phyloP scores from a whole-genome alignment of 805 yeast species.

The Martiniozyma abietophila region DNA sequence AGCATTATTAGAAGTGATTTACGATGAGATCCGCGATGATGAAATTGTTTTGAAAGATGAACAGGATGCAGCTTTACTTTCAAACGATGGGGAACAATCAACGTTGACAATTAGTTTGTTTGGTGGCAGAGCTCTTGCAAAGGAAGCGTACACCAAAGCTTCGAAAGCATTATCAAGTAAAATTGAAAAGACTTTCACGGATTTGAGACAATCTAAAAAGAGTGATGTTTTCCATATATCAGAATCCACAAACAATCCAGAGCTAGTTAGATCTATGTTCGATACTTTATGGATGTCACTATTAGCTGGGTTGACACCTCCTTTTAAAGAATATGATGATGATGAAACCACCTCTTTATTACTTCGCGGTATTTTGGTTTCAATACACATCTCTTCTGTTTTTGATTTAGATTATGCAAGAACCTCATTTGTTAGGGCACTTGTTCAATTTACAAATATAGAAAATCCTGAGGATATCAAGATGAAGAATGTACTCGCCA shows the following conservation, averaged over 20 bases:
- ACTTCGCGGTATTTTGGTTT: conserved; percentile 76
- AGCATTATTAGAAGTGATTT: conserved; percentile 61
- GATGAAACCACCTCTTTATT: conserved; percentile 58
- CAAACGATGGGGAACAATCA: conserved; percentile 41
- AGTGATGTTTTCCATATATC: conserved; percentile 63
- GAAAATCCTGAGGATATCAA: conserved; percentile 72
- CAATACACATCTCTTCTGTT: conserved; percentile 75
- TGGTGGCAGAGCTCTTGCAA: conserved; percentile 56
- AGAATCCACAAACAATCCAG: conserved; percentile 29
- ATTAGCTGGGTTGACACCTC: conserved; percentile 88
- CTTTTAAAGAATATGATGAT: conserved; percentile 83
- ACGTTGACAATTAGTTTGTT: conserved; percentile 36
- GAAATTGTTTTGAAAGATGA: conserved; percentile 91
- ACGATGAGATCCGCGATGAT: conserved; percentile 65
- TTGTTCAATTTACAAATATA: conserved; percentile 78
- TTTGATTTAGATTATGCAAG: conserved; percentile 80
- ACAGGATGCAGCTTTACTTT: conserved; percentile 81
- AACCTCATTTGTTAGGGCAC: conserved; percentile 80
- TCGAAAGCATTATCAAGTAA: conserved; percentile 85
- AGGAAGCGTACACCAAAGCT: conserved; percentile 87
- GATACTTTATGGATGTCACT: conserved; percentile 96
- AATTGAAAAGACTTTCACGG: conserved; percentile 75
- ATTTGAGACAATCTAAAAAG: conserved; percentile 37
- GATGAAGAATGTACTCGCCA: conserved; percentile 73
- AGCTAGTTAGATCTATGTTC: conserved; percentile 87